A percentile compares a stretch with the other conserved stretches of the same genome.
These are phyloP conservation scores for Raddia distichophylla DNA, from an alignment of 176 grass and related monocot species.

Conservation along the genomic window DNA sequence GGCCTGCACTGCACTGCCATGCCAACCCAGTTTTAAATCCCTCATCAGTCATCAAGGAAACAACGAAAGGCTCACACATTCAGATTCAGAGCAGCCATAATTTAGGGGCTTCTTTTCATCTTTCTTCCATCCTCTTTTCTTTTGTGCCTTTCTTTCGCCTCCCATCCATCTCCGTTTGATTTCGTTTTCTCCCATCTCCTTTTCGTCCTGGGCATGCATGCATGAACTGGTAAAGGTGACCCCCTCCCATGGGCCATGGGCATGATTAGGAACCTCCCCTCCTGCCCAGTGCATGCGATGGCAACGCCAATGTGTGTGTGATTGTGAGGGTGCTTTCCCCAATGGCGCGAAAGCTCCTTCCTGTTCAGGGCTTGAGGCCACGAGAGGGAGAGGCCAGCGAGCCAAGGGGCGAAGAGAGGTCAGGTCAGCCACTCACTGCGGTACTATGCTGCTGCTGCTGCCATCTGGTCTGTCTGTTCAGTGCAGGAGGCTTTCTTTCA, in stretches of 20 bases:
- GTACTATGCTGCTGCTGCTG: slow-evolving; percentile 18
- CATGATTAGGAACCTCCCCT: slow-evolving; percentile 40
- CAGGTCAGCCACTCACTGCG: background rate
- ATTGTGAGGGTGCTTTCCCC: slow-evolving; percentile 22
- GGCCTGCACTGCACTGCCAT: background rate
- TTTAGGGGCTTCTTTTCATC: background rate
- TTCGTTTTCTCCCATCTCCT: slow-evolving; percentile 50
- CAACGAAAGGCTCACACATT: background rate
- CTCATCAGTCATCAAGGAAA: background rate
- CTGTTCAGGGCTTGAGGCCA: background rate
- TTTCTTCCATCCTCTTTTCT: background rate
- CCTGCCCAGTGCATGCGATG: slow-evolving; percentile 18
- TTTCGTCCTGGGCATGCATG: background rate
- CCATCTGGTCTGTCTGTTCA: slow-evolving; percentile 14
- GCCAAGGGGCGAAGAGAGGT: background rate
- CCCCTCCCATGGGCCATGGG: background rate
- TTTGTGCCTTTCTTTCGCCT: background rate
- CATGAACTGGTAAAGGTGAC: slow-evolving; percentile 17
- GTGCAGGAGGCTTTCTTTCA: background rate
- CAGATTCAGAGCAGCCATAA: slow-evolving; percentile 6
- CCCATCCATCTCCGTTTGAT: slow-evolving; percentile 32
- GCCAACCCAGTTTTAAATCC: slow-evolving; percentile 8
- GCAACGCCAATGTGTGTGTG: background rate
- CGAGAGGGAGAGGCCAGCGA: background rate
- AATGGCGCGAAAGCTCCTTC: slow-evolving; percentile 18